phyloP scores from a whole-genome alignment of 2,329 filamentous ascomycete species.

The Scedosporium aurantiacum region DNA sequence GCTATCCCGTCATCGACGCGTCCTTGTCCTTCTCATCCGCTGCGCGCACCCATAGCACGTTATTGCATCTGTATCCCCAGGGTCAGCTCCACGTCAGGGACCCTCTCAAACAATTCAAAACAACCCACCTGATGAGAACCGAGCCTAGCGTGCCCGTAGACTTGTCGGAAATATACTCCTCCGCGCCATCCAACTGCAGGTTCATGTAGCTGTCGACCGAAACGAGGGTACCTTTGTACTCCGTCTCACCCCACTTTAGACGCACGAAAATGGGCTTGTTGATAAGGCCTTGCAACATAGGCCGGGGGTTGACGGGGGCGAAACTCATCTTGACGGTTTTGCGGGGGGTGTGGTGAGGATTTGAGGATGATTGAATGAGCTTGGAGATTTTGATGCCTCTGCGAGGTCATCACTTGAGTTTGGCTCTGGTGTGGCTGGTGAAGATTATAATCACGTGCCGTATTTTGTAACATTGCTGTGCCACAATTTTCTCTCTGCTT shows the following conservation, averaged over 20 bases:
- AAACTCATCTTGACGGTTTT: slow-evolving; percentile 36
- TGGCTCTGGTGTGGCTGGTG: not conserved
- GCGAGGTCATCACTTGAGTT: not conserved
- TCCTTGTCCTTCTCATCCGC: slow-evolving; percentile 1
- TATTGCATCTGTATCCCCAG: not conserved
- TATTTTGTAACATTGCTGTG: not conserved
- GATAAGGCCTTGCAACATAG: slow-evolving; percentile 88
- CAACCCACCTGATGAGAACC: slow-evolving; percentile 73
- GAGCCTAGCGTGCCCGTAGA: slow-evolving; percentile 76
- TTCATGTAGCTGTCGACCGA: slow-evolving; percentile 99
- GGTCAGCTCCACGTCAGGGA: not conserved
- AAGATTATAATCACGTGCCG: not conserved
- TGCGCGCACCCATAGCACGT: not conserved
- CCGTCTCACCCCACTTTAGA: slow-evolving; percentile 95
- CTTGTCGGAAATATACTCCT: slow-evolving; percentile 87
- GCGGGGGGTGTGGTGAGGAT: not conserved
- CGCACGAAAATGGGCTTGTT: slow-evolving; percentile 84
- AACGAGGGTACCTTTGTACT: slow-evolving; percentile 90
- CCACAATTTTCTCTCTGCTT: not conserved
- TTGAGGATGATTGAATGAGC: not conserved
- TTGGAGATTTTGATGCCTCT: not conserved
- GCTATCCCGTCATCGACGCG: slow-evolving; percentile 1
- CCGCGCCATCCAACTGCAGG: slow-evolving; percentile 79
- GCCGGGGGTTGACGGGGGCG: slow-evolving; percentile 91
- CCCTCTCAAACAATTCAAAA: slow-evolving; percentile 1